Base-by-base conservation (phyloP, 306 rosid genomes). In the Gastrolobium villosum region DNA sequence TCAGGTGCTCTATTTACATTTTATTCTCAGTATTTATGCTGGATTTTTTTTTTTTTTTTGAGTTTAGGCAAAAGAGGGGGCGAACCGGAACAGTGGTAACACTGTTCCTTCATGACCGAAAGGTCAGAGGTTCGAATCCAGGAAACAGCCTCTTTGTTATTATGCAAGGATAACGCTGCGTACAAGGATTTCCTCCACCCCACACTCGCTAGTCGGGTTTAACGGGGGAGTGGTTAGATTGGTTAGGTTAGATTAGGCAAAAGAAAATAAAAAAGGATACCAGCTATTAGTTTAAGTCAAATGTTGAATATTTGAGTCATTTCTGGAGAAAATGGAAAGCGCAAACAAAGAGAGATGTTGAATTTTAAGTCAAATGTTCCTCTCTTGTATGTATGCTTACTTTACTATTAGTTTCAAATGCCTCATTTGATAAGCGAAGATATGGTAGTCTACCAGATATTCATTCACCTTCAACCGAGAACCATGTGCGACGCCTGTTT, bases 1-100 rank as follows among this genome's bases (percentile, higher is more conserved):
- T 79, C 86, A 89, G 98, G 99, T 96, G 70, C 78, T 56, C 11
- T 13, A 34, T 49, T 46, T 71, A 35, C 55, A 55, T 48, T 83
- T 85, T 35, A 20, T 26, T 81, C 50, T 61, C 65, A 45, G 13
- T 76, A 34, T 20, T 72, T 35, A 39, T 56, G 35, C 53, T 70
- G 66, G 11, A 55, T 67, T 20, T 20, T 20, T 20, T 20, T 60
- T 37, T 3, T 32, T 49, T 32, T 59, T 70, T 40, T 57, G 49
- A 75, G 10, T 77, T 54, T 70, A 39, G 72, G 46, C 5, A 30
- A 30, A 55, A 34, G 20, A 20, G n/a, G n/a, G n/a, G n/a, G n/a
- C n/a, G n/a, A n/a, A n/a, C n/a, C n/a, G n/a, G n/a, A n/a, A n/a
- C n/a, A n/a, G n/a, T n/a, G n/a, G n/a, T n/a, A n/a, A n/a, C n/a